Conservation (phyloP, 305 asterid species). For the Fraxinus floribunda region DNA sequence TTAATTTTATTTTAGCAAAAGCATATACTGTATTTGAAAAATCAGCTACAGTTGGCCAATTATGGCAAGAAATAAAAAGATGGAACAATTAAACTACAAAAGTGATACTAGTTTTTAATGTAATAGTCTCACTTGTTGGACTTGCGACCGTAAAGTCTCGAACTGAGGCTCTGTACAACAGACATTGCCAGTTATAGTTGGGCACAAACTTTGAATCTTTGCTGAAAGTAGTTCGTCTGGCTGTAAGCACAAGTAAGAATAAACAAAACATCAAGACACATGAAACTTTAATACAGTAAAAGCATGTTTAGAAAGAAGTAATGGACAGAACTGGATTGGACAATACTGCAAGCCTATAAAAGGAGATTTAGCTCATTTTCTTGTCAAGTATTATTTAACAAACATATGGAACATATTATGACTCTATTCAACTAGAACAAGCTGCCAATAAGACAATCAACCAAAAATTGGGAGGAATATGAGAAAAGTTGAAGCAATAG, state of each 20-base stretch:
- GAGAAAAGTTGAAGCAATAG: not conserved
- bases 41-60: not conserved
- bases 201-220: constrained; percentile 96
- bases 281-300: not conserved
- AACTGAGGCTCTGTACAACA: constrained; percentile 94
- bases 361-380: not conserved
- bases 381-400: not conserved
- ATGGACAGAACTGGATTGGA: not conserved
- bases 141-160: constrained; percentile 79
- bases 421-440: constrained; percentile 14
- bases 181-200: constrained; percentile 86
- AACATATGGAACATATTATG: not conserved
- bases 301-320: not conserved
- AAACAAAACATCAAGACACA: constrained; percentile 1
- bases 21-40: not conserved
- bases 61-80: not conserved
- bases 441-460: not conserved
- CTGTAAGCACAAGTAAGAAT: constrained; percentile 37
- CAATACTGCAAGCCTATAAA: not conserved
- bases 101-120: not conserved
- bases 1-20: not conserved
- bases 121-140: constrained; percentile 76
- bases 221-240: constrained; percentile 77
- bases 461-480: not conserved
- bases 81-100: not conserved